Evolutionary conservation across 148 eudicot genomes (phyloP).

Genomic region (Talinum fruticosum): DNA sequence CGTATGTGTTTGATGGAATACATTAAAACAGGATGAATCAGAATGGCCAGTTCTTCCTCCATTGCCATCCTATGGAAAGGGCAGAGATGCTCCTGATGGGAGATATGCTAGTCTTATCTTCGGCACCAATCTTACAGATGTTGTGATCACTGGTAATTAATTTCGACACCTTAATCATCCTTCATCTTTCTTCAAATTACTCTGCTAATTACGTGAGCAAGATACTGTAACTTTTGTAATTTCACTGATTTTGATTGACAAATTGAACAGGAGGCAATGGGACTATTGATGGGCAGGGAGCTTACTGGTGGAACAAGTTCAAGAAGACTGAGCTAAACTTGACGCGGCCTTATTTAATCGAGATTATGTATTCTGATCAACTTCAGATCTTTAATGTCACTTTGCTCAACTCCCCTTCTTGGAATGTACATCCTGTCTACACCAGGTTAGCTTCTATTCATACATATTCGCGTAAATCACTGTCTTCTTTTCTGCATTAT

Average conservation of each 20-base stretch:
- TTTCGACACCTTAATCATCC: not conserved
- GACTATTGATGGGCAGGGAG: constrained; percentile 92
- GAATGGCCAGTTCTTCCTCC: constrained; percentile 74
- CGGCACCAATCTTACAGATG: constrained; percentile 89
- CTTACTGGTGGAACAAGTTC: constrained; percentile 74
- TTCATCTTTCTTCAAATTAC: not conserved
- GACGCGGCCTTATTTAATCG: constrained; percentile 81
- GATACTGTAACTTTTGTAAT: not conserved
- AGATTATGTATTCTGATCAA: constrained; percentile 75
- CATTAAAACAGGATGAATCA: constrained; percentile 51
- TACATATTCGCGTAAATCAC: not conserved
- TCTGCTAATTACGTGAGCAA: not conserved
- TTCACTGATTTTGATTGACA: not conserved
- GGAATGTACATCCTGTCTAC: constrained; percentile 90
- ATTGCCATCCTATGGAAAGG: constrained; percentile 84
- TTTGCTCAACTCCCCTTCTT: constrained; percentile 76
- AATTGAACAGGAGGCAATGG: constrained; percentile 84
- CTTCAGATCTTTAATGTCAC: constrained; percentile 81
- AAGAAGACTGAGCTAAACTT: constrained; percentile 49
- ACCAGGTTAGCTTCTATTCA: constrained; percentile 49
- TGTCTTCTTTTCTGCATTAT: not conserved
- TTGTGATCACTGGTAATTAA: constrained; percentile 69
- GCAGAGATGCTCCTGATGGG: constrained; percentile 71
- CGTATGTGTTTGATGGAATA: not conserved
- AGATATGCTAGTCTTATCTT: constrained; percentile 81